Percentiles rank a stretch among this genome's conserved stretches.
These are phyloP conservation scores for Penicillium cinerascens DNA, from an alignment of 495 filamentous ascomycete species.

Conservation along the genomic window DNA sequence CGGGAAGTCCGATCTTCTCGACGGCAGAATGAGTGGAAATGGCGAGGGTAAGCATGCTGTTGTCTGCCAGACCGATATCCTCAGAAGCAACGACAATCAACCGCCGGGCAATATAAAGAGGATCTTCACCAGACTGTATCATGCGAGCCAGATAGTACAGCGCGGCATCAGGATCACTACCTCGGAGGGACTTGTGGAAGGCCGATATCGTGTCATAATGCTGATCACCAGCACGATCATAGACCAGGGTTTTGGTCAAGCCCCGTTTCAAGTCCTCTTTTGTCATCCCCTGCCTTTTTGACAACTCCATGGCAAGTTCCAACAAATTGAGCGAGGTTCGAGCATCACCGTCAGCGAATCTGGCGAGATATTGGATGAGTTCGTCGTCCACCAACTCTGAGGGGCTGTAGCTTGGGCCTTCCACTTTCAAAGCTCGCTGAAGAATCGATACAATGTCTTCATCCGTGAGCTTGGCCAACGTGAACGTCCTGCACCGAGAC, in stretches of 20 bases:
- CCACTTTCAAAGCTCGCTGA: constrained; percentile 63
- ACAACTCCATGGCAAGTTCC: constrained; percentile 72
- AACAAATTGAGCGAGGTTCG: constrained; percentile 89
- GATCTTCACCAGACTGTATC: constrained; percentile 94
- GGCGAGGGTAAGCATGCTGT: constrained; percentile 76
- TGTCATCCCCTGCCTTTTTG: constrained; percentile 48
- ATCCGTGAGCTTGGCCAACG: constrained; percentile 67
- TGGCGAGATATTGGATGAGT: constrained; percentile 73
- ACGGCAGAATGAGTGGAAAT: constrained; percentile 80
- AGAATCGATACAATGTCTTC: constrained; percentile 71
- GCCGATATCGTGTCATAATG: constrained; percentile 95
- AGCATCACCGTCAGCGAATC: constrained; percentile 88
- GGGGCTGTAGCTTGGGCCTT: constrained; percentile 52
- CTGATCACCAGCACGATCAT: constrained; percentile 91
- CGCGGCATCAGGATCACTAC: constrained; percentile 78
- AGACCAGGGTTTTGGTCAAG: constrained; percentile 86
- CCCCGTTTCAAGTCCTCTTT: constrained; percentile 70
- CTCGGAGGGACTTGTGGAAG: constrained; percentile 93
- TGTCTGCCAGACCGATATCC: constrained; percentile 90
- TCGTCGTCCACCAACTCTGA: constrained; percentile 69
- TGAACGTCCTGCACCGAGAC: constrained; percentile 88
- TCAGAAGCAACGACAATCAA: constrained; percentile 91
- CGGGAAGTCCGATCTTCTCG: constrained; percentile 89
- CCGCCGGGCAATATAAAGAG: constrained; percentile 83
- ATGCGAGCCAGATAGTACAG: constrained; percentile 94